Conservation (phyloP, 768 basidiomycete species). For the Amanita pseudoporphyria region DNA sequence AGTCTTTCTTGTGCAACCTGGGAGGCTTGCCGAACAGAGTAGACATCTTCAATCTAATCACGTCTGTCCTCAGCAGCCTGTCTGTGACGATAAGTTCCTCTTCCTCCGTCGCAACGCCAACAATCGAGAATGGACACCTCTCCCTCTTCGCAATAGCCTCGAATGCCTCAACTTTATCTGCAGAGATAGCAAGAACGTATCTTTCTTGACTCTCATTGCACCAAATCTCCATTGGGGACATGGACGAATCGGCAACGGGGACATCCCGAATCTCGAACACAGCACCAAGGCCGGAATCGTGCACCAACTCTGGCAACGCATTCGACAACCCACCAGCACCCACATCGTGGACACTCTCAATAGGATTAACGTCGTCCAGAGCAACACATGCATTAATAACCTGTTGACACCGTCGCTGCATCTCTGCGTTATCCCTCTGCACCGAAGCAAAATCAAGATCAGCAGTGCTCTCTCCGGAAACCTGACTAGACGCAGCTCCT, state of each 20-base stretch:
- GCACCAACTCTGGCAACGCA: constrained; percentile 93
- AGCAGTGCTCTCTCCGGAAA: constrained; percentile 81
- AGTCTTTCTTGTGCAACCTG: constrained; percentile 74
- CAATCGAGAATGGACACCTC: constrained; percentile 87
- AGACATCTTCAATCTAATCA: constrained; percentile 88
- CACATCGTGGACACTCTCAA: constrained; percentile 96
- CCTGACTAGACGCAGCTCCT: constrained; percentile 92
- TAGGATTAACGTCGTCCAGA: constrained; percentile 52
- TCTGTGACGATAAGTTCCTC: constrained; percentile 87
- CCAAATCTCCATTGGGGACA: constrained; percentile 99
- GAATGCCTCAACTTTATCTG: constrained; percentile 53
- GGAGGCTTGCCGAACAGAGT: constrained; percentile 96
- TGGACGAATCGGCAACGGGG: constrained; percentile 80
- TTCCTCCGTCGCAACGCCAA: constrained; percentile 77
- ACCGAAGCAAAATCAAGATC: constrained; percentile 97
- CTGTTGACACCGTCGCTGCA: constrained; percentile 95
- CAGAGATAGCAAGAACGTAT: constrained; percentile 86
- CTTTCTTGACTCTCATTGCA: constrained; percentile 99
- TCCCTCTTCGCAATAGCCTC: constrained; percentile 76
- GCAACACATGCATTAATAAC: constrained; percentile 89
- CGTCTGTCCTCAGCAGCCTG: constrained; percentile 63
- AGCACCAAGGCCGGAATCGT: constrained; percentile 90
- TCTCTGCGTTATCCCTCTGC: constrained; percentile 96
- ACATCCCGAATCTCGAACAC: constrained; percentile 91
- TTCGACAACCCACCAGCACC: constrained; percentile 97